These are phyloP conservation scores for Incumbomyces lentus DNA, from an alignment of 2,329 filamentous ascomycete genomes.

Conservation along the genomic window DNA sequence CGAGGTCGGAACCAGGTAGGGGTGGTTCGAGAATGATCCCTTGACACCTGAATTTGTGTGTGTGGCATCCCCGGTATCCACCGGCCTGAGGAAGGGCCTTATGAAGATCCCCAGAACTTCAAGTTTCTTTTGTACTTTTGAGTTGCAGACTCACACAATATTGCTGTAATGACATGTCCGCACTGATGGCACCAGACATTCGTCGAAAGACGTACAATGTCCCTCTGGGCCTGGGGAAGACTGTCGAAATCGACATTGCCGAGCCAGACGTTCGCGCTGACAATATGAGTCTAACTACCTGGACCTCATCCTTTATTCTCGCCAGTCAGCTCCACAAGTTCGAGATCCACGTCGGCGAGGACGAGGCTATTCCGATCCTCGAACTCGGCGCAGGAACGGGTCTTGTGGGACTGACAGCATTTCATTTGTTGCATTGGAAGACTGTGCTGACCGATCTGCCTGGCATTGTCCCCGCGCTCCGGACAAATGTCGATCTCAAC, in stretches of 20 bases:
- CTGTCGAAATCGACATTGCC: conserved; percentile 59
- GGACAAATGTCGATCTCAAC: conserved; percentile 61
- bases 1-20: no score
- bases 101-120: no score
- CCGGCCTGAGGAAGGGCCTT: no score
- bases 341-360: conserved; percentile 6
- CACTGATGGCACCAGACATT: background rate
- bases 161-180: background rate
- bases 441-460: conserved; percentile 75
- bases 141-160: no score
- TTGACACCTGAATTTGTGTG: no score
- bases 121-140: no score
- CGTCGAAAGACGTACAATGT: conserved; percentile 40
- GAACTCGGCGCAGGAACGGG: conserved; percentile 88
- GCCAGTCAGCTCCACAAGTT: conserved; percentile 54
- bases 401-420: conserved; percentile 74
- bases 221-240: conserved; percentile 32
- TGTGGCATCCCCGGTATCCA: no score
- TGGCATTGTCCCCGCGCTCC: conserved; percentile 69
- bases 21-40: background rate
- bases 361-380: conserved; percentile 37
- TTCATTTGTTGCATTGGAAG: conserved; percentile 54
- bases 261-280: conserved; percentile 83
- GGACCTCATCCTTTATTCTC: conserved; percentile 81
- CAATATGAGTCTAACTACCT: conserved; percentile 82